Percentiles rank a stretch among this genome's conserved stretches.
phyloP scores from a whole-genome alignment of 2,329 filamentous ascomycete species.

The Niveomyces coronatus region DNA sequence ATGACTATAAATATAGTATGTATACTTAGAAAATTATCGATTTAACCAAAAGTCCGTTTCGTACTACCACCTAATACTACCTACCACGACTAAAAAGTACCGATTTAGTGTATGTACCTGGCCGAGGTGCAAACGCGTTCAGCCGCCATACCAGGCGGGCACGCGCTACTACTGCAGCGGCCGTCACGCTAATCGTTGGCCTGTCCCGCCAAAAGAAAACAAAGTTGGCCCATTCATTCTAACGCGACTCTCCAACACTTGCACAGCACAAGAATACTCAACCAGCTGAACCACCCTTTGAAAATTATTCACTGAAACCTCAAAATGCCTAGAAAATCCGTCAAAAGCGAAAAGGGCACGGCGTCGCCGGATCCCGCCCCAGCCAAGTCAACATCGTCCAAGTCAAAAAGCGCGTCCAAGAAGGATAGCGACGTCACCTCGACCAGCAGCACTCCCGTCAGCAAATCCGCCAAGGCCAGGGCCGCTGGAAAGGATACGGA shows the following conservation, averaged over 20 bases:
- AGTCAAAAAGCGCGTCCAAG: neutral
- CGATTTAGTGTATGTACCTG: no score
- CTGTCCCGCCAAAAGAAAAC: neutral
- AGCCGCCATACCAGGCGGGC: no score
- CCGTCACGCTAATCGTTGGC: no score
- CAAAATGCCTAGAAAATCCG: constrained; percentile 7
- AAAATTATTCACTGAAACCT: neutral
- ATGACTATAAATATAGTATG: no score
- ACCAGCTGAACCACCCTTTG: neutral
- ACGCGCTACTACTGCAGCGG: no score
- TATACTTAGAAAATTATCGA: no score
- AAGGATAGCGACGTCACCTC: constrained; percentile 4
- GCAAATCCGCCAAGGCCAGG: constrained; percentile 3
- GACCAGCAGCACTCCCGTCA: constrained; percentile 1
- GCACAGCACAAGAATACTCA: neutral
- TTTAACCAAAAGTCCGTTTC: no score
- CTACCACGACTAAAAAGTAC: no score
- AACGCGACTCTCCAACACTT: neutral
- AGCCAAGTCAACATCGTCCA: neutral
- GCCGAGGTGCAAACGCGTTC: no score
- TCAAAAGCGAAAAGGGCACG: constrained; percentile 8
- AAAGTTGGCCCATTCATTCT: neutral
- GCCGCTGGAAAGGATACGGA: constrained; percentile 6
- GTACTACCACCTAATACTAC: no score
- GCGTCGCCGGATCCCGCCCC: constrained; percentile 6